Conservation (phyloP, 805 yeast genomes). For the Ogataea pilisensis region DNA sequence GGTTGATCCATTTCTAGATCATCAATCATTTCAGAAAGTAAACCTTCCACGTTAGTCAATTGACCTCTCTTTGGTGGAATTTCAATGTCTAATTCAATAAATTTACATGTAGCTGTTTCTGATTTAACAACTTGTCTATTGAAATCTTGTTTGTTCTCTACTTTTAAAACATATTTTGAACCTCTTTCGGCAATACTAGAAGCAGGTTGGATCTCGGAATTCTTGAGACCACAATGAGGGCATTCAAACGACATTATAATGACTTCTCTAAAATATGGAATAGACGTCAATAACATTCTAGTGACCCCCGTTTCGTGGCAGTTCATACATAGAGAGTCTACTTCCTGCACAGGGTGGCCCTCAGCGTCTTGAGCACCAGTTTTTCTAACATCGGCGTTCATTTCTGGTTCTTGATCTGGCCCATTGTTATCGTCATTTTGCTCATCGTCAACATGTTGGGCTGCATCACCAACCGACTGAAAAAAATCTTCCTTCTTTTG, state of each 20-base stretch:
- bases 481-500: constrained; percentile 40
- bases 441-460: constrained; percentile 40
- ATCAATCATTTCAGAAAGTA: constrained; percentile 74
- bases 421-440: constrained; percentile 18
- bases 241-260: constrained; percentile 94
- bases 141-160: constrained; percentile 69
- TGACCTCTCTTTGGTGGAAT: constrained; percentile 96
- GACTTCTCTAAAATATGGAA: constrained; percentile 89
- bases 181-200: constrained; percentile 89
- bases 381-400: constrained; percentile 44
- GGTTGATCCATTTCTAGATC: constrained; percentile 82
- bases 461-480: constrained; percentile 58
- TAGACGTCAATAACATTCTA: constrained; percentile 74
- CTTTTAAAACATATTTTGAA: constrained; percentile 59
- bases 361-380: constrained; percentile 81
- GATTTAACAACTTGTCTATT: constrained; percentile 90
- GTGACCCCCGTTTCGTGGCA: constrained; percentile 86
- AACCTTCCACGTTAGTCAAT: constrained; percentile 87
- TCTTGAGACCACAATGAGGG: constrained; percentile 89
- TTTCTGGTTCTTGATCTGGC: constrained; percentile 1
- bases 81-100: constrained; percentile 83
- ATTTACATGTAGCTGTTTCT: constrained; percentile 76
- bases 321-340: constrained; percentile 94
- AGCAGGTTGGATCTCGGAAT: constrained; percentile 95
- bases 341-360: constrained; percentile 94